Conservation (phyloP, 306 rosid genomes). For the Cyamopsis tetragonoloba region DNA sequence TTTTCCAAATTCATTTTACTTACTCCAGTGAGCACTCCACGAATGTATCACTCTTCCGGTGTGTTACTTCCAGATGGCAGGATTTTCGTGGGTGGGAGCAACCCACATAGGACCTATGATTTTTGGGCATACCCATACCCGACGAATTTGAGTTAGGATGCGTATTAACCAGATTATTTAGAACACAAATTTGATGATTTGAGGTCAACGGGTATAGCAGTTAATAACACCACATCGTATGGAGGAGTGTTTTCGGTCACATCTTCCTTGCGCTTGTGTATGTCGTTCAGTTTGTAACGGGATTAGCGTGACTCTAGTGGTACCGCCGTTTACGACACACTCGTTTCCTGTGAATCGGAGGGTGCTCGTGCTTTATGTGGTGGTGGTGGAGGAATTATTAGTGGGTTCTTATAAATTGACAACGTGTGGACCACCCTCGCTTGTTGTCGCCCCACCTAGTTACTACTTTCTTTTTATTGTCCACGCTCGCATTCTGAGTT, state of each 20-base stretch:
- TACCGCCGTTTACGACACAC: conserved; percentile 75
- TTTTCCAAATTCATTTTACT: conserved; percentile 30
- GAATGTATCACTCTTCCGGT: conserved; percentile 78
- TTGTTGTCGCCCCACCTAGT: conserved; percentile 70
- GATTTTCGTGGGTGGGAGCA: conserved; percentile 79
- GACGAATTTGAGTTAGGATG: conserved; percentile 68
- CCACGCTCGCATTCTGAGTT: conserved; percentile 61
- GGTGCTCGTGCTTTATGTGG: conserved; percentile 38
- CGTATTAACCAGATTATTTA: conserved; percentile 56
- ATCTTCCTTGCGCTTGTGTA: conserved; percentile 27
- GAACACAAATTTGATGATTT: background rate
- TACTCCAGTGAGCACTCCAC: conserved; percentile 36
- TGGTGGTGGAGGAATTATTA: conserved; percentile 16
- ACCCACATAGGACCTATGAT: conserved; percentile 55
- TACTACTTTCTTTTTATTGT: conserved; percentile 57
- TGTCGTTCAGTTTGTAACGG: background rate
- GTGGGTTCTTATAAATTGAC: conserved; percentile 33
- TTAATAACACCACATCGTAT: conserved; percentile 28
- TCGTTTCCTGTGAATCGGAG: conserved; percentile 68
- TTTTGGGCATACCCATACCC: conserved; percentile 45
- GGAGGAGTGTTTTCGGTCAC: conserved; percentile 34
- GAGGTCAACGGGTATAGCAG: conserved; percentile 41
- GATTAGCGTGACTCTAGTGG: conserved; percentile 33
- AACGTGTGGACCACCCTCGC: conserved; percentile 39
- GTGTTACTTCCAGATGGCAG: conserved; percentile 60